phyloP scores from a whole-genome alignment of 2,329 filamentous ascomycete species.

The Fusarium torreyae region DNA sequence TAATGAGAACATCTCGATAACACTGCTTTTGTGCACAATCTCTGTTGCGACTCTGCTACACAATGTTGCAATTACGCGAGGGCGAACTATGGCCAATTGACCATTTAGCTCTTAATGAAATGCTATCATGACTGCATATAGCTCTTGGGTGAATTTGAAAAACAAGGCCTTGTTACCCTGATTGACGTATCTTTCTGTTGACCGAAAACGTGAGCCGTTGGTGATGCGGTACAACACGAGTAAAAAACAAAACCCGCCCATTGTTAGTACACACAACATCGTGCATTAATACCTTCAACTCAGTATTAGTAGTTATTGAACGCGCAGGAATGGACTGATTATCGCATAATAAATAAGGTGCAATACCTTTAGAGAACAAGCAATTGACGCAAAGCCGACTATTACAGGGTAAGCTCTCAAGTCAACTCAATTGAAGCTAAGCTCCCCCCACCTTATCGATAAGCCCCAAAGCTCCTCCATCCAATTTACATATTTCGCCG shows the following conservation, averaged over 20 bases:
- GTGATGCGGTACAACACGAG: too few species aligned
- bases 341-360: neutral
- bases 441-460: constrained; percentile 46
- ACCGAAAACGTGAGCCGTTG: too few species aligned
- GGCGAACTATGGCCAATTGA: neutral
- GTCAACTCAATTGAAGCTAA: constrained; percentile 8
- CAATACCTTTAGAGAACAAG: neutral
- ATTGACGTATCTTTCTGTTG: too few species aligned
- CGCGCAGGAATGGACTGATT: neutral
- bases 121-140: too few species aligned
- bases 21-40: neutral
- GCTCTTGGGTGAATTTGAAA: too few species aligned
- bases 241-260: too few species aligned
- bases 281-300: too few species aligned
- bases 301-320: neutral
- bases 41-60: too few species aligned
- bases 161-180: too few species aligned
- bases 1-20: constrained; percentile 26
- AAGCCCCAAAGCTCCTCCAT: constrained; percentile 36
- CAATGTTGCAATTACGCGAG: too few species aligned
- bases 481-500: constrained; percentile 42
- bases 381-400: neutral
- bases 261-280: too few species aligned
- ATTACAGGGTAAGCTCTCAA: constrained; percentile 34
- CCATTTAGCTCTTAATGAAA: too few species aligned